These are phyloP conservation scores for Pisolithus albus DNA, from an alignment of 768 basidiomycete species.

Conservation along the genomic window DNA sequence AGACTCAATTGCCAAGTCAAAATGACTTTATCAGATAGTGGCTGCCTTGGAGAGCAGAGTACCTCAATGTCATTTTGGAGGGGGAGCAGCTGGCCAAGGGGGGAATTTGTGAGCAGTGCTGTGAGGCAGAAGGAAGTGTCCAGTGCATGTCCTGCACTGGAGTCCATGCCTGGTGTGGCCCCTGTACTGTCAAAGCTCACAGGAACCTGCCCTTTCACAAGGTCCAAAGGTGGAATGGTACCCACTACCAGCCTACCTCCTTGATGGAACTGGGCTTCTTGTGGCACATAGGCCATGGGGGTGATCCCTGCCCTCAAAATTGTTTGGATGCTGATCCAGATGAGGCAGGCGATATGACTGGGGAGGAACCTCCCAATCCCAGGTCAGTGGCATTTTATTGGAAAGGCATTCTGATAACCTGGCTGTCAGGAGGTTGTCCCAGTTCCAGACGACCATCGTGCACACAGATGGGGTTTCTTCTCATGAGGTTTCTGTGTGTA, in stretches of 20 bases:
- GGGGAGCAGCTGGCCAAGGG: neutral
- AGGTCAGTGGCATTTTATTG: too few relatives aligned
- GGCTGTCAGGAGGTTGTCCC: too few relatives aligned
- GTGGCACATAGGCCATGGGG: slow-evolving; percentile 18
- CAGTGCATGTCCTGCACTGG: neutral
- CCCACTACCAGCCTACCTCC: slow-evolving; percentile 5
- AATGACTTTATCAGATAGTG: slow-evolving; percentile 2
- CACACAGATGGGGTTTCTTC: too few relatives aligned
- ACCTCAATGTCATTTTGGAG: slow-evolving; percentile 1
- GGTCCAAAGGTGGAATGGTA: slow-evolving; percentile 16
- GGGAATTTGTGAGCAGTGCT: neutral
- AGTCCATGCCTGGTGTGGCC: neutral
- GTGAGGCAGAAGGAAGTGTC: neutral
- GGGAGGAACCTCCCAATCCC: too few relatives aligned
- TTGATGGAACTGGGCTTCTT: slow-evolving; percentile 16
- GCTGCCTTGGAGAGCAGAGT: neutral
- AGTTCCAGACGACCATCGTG: too few relatives aligned
- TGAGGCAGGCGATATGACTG: too few relatives aligned
- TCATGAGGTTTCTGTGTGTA: neutral
- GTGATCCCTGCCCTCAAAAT: slow-evolving; percentile 9
- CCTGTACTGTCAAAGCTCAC: neutral
- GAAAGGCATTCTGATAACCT: too few relatives aligned
- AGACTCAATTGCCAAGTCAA: too few relatives aligned
- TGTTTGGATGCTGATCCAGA: neutral
- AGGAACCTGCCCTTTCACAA: slow-evolving; percentile 10